Evolutionary conservation across 2,329 filamentous ascomycete species (phyloP), one percentile per base, ranked within the genome.

Genomic region (Monilinia fructigena): DNA sequence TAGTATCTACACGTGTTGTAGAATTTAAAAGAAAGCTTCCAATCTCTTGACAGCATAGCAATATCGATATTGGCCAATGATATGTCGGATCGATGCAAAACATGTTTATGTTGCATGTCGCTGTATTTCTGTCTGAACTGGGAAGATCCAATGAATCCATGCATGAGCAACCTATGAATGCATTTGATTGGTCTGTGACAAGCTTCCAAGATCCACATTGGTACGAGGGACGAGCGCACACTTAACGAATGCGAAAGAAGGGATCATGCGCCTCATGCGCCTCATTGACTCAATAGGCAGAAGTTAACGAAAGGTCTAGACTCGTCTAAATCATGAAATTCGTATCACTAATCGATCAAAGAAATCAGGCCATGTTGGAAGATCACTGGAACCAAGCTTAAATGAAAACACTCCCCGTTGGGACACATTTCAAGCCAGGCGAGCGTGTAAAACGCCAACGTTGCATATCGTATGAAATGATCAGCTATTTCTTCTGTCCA

Each of bases 301-400:
- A 16, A 47, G 26, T 31, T 56, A 56, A 53, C 61, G 61, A 64
- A 23, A 38, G 42, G 23, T 64, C 61, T 64, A 64, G 61, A 64
- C 52, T 56, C 40, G 26, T 45, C 61, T 47, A 64, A 63, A 56
- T 55, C 50, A 63, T 55, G 48, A 55, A 60, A 60, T 60, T 50
- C n/a, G 58, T 60, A 60, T 50, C n/a, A 48, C 58, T 48, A 8
- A 38, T 60, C 31, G 20, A 11, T 50, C 14, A 31, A 38, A 56
- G 26, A 63, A 64, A 64, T 64, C 61, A 64, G 61, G 61, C 61
- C 61, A 64, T 31, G 20, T 56, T 56, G 61, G 61, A 58, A 45
- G 55, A 58, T 58, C 55, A 58, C 11, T 58, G 16, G 55, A 42
- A 45, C 38, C 35, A 58, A 16, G 26, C n/a, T 60, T 47, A 20